These are phyloP conservation scores for Colletotrichum sidae DNA, from an alignment of 2,329 filamentous ascomycete species.

Conservation along the genomic window DNA sequence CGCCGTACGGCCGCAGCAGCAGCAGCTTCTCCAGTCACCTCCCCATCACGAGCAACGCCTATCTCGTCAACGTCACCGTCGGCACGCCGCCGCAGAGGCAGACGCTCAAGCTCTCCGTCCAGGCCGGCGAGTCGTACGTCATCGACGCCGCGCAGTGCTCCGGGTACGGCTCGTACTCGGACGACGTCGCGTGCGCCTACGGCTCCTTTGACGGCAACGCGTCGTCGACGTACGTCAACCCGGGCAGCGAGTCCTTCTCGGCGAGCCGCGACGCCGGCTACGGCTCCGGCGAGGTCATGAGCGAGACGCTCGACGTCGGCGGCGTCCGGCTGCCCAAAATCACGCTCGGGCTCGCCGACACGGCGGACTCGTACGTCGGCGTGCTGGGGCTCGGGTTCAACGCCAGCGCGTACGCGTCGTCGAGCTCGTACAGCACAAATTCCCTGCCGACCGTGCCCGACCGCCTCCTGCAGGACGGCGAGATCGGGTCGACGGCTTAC, in stretches of 20 bases:
- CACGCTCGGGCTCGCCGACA: constrained; percentile 65
- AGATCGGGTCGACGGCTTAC: constrained; percentile 74
- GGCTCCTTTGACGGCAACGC: constrained; percentile 49
- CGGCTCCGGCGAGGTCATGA: constrained; percentile 28
- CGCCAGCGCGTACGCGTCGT: constrained; percentile 55
- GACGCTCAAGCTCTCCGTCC: constrained; percentile 16
- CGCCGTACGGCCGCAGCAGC: neutral
- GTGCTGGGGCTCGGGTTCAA: constrained; percentile 72
- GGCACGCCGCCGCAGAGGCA: constrained; percentile 31
- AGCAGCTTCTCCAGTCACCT: neutral
- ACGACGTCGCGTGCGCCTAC: constrained; percentile 12
- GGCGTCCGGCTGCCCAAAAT: constrained; percentile 58
- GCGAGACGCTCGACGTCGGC: constrained; percentile 65
- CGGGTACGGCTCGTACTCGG: neutral
- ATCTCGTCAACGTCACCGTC: constrained; percentile 29
- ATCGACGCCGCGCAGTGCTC: neutral
- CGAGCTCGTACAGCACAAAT: constrained; percentile 41
- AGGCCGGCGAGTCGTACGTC: constrained; percentile 11
- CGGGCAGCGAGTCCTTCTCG: constrained; percentile 58
- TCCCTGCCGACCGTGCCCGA: constrained; percentile 70
- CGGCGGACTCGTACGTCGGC: constrained; percentile 62
- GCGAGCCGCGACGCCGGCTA: constrained; percentile 71
- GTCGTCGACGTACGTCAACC: constrained; percentile 61
- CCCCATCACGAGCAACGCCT: constrained; percentile 2
- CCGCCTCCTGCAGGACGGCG: constrained; percentile 69